Percentiles rank a stretch among this genome's conserved stretches.
phyloP scores from a whole-genome alignment of 176 grass and related monocot genomes.

The Melocanna baccifera region DNA sequence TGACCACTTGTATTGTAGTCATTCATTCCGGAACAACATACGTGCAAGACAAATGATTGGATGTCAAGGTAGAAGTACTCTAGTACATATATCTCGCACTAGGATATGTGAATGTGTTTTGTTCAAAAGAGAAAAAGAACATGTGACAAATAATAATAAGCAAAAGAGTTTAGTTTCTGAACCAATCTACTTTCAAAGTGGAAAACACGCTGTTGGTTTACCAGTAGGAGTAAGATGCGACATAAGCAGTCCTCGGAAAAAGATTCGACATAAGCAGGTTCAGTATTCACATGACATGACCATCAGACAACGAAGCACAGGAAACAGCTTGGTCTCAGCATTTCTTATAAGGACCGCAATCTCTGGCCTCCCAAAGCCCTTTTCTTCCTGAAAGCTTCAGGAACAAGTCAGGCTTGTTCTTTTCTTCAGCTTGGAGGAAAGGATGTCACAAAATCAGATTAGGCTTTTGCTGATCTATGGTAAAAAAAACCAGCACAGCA shows the following conservation, averaged over 20 bases:
- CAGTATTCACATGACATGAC: conserved; percentile 24
- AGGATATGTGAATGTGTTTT: too few relatives aligned
- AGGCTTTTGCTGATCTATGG: conserved; percentile 5
- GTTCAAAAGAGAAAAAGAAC: too few relatives aligned
- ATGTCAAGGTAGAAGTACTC: too few relatives aligned
- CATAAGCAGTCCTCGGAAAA: not conserved
- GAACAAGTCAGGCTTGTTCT: conserved; percentile 45
- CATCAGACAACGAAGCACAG: not conserved
- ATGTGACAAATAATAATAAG: too few relatives aligned
- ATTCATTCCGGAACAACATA: not conserved
- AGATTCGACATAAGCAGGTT: not conserved
- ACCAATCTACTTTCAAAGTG: not conserved
- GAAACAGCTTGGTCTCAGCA: too few relatives aligned
- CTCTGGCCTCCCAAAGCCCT: conserved; percentile 19
- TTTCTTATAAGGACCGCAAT: conserved; percentile 33
- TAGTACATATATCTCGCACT: too few relatives aligned
- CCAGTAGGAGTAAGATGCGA: too few relatives aligned
- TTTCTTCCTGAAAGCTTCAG: conserved; percentile 36
- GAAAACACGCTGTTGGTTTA: not conserved
- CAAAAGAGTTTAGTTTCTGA: not conserved
- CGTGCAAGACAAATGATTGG: too few relatives aligned
- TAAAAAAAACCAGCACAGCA: not conserved
- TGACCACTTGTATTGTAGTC: not conserved
- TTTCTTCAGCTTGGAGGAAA: conserved; percentile 42
- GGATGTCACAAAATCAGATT: conserved; percentile 36